These are phyloP conservation scores for Ophiognomonia clavigignenti-juglandacearum DNA, from an alignment of 2,329 filamentous ascomycete genomes.

Conservation along the genomic window DNA sequence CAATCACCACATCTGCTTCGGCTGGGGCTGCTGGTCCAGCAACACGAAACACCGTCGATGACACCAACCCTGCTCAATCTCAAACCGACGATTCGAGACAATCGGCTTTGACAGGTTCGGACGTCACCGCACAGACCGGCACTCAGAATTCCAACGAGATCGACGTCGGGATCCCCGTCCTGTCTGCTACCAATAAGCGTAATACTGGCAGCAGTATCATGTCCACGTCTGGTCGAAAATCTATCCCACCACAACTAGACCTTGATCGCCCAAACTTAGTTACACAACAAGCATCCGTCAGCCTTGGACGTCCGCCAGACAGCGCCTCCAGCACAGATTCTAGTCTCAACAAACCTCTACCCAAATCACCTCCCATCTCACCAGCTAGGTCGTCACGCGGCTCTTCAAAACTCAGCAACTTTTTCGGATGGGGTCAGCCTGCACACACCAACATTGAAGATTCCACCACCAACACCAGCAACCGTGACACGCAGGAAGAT, in stretches of 20 bases:
- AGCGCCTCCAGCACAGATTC: conserved; percentile 11
- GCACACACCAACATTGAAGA: too few relatives aligned
- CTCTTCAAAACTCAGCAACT: conserved; percentile 43
- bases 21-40: conserved; percentile 20
- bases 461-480: conserved; percentile 41
- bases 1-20: conserved; percentile 14
- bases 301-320: conserved; percentile 18
- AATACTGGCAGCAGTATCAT: conserved; percentile 34
- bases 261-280: conserved; percentile 37
- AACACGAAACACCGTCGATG: conserved; percentile 33
- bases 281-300: conserved; percentile 22
- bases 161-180: conserved; percentile 20
- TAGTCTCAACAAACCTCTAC: conserved; percentile 49
- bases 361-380: conserved; percentile 53
- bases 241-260: conserved; percentile 47
- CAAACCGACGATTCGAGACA: conserved; percentile 30
- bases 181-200: conserved; percentile 28
- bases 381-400: conserved; percentile 48
- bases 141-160: conserved; percentile 20
- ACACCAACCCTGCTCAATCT: conserved; percentile 34
- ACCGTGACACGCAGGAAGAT: conserved; percentile 41
- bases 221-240: conserved; percentile 46
- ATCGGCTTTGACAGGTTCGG: conserved; percentile 32
- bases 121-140: conserved; percentile 32
- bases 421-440: conserved; percentile 54